Evolutionary conservation across 139 green algal species (phyloP).

Genomic region (Tetraselmis striata): DNA sequence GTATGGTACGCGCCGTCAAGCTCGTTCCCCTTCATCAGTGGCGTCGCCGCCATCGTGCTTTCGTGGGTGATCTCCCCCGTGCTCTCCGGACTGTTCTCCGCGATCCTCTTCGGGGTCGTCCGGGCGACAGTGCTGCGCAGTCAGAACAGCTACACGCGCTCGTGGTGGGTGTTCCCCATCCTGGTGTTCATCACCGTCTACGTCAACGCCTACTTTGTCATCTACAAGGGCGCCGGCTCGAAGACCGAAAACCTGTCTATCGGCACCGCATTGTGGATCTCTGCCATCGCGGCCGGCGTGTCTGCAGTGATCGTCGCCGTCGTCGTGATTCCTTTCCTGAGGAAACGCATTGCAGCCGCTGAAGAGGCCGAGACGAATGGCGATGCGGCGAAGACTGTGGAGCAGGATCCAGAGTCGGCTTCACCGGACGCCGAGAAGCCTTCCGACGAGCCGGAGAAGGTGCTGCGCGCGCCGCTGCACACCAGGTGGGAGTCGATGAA

Average conservation of each 20-base stretch:
- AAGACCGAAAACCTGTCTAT: not conserved
- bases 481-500: constrained; percentile 1
- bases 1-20: constrained; percentile 19
- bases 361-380: not conserved
- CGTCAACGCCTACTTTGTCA: constrained; percentile 40
- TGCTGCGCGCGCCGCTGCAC: not conserved
- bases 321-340: not conserved
- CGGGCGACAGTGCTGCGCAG: constrained; percentile 32
- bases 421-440: not conserved
- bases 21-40: constrained; percentile 18
- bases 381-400: not conserved
- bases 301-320: not conserved
- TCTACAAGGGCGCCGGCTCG: constrained; percentile 35
- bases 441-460: not conserved
- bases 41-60: constrained; percentile 36
- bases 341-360: not conserved
- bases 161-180: constrained; percentile 42
- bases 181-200: constrained; percentile 34
- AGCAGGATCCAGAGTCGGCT: not conserved
- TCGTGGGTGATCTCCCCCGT: constrained; percentile 60
- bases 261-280: constrained; percentile 20
- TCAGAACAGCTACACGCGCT: constrained; percentile 24
- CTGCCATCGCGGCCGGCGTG: constrained; percentile 3
- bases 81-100: constrained; percentile 28
- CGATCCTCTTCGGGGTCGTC: constrained; percentile 30